Evolutionary conservation across 2,329 filamentous ascomycete genomes (phyloP).

Genomic region (Onygena corvina): DNA sequence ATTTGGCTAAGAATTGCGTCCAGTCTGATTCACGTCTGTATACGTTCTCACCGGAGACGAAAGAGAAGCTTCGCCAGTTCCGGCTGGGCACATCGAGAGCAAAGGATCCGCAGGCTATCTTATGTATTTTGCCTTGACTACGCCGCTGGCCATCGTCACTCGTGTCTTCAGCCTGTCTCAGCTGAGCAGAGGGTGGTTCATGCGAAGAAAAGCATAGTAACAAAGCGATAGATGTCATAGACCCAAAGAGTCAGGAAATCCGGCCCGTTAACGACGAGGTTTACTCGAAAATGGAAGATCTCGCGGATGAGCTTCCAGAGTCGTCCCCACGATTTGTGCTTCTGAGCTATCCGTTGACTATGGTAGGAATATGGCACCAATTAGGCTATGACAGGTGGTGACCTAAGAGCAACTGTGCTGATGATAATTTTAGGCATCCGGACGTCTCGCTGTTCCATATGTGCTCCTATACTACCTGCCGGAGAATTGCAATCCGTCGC

Average conservation of each 20-base stretch:
- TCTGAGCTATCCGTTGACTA: constrained; percentile 77
- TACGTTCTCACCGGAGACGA: constrained; percentile 83
- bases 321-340: constrained; percentile 82
- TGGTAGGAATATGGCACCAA: too few relatives aligned
- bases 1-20: constrained; percentile 19
- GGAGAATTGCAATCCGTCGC: constrained; percentile 73
- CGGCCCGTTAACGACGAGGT: constrained; percentile 67
- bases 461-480: constrained; percentile 92
- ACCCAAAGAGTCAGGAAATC: constrained; percentile 83
- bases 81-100: constrained; percentile 78
- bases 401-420: constrained; percentile 2
- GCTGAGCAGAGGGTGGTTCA: background rate
- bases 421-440: constrained; percentile 51
- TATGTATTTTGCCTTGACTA: constrained; percentile 55
- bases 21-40: constrained; percentile 80
- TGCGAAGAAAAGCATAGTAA: background rate
- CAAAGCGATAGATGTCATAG: constrained; percentile 63
- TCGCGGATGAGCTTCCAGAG: constrained; percentile 83
- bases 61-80: constrained; percentile 85
- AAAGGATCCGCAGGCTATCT: constrained; percentile 76
- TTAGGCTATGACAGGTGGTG: background rate
- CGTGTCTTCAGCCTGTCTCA: background rate
- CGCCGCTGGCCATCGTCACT: background rate
- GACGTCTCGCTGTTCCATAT: constrained; percentile 79
- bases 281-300: constrained; percentile 67